Conservation (phyloP, 306 rosid genomes). For the Arachis stenosperma region DNA sequence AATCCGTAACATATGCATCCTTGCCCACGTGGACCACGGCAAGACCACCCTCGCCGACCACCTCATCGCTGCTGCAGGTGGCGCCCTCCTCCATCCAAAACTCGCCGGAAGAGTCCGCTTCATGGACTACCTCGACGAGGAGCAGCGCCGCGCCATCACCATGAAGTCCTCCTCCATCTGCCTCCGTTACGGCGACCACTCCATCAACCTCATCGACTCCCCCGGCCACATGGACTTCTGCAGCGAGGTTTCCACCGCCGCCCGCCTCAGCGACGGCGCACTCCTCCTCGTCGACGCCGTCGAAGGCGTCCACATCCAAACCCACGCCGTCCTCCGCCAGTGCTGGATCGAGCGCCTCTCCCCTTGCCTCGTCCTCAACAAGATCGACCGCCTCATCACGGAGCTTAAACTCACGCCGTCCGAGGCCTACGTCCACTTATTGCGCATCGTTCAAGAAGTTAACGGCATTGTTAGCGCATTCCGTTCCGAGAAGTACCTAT, state of each 20-base stretch:
- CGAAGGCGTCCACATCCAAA: constrained; percentile 91
- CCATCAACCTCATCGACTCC: constrained; percentile 84
- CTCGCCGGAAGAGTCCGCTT: constrained; percentile 82
- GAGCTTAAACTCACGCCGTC: constrained; percentile 72
- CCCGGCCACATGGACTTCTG: constrained; percentile 96
- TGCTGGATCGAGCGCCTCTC: constrained; percentile 87
- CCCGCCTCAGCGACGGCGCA: constrained; percentile 83
- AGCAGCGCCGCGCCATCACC: constrained; percentile 86
- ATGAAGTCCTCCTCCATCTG: constrained; percentile 90
- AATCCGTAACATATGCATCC: constrained; percentile 80
- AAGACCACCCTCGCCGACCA: constrained; percentile 94
- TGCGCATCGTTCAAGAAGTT: constrained; percentile 77
- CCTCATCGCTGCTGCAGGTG: constrained; percentile 69
- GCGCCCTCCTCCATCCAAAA: constrained; percentile 74
- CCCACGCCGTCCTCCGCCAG: constrained; percentile 90
- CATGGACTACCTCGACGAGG: constrained; percentile 91
- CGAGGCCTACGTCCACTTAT: constrained; percentile 69
- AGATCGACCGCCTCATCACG: constrained; percentile 76
- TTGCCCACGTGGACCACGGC: constrained; percentile 95
- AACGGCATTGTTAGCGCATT: constrained; percentile 82
- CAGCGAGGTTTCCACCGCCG: constrained; percentile 96
- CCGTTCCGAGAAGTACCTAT: constrained; percentile 72
- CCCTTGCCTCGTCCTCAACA: constrained; percentile 83
- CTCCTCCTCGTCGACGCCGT: constrained; percentile 85
- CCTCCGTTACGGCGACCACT: constrained; percentile 46